Evolutionary conservation across 1,139 yeast species (phyloP).

Genomic region (Arxiozyma bovina): DNA sequence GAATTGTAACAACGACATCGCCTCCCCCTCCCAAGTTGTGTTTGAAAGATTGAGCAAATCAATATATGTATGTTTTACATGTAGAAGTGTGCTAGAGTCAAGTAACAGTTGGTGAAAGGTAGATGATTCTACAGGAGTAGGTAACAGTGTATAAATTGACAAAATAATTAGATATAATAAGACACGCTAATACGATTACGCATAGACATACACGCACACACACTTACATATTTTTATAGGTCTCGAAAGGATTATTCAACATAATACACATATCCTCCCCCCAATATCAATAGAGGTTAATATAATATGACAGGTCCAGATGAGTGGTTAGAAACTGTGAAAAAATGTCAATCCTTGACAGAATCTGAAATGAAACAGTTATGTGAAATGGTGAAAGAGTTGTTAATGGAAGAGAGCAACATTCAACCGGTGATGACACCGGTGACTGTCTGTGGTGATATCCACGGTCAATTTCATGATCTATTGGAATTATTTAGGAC

Average conservation of each 20-base stretch:
- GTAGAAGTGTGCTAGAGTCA: too few relatives aligned
- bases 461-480: slow-evolving; percentile 97
- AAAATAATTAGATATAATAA: too few relatives aligned
- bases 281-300: neutral
- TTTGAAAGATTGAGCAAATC: too few relatives aligned
- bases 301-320: slow-evolving; percentile 56
- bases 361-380: slow-evolving; percentile 94
- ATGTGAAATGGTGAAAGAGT: slow-evolving; percentile 86
- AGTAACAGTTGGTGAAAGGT: too few relatives aligned
- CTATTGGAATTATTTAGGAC: slow-evolving; percentile 82
- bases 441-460: slow-evolving; percentile 98
- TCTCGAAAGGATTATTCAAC: neutral
- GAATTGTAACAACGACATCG: too few relatives aligned
- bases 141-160: too few relatives aligned
- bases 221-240: neutral
- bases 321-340: slow-evolving; percentile 90
- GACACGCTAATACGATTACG: too few relatives aligned
- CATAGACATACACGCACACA: too few relatives aligned
- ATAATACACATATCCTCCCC: neutral
- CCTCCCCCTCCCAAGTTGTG: too few relatives aligned
- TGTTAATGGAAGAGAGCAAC: slow-evolving; percentile 87
- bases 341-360: slow-evolving; percentile 78
- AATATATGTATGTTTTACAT: too few relatives aligned
- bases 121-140: too few relatives aligned
- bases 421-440: slow-evolving; percentile 96